Conservation (phyloP, 192 early-diverging fungal genomes). For the Dissophora ornata region DNA sequence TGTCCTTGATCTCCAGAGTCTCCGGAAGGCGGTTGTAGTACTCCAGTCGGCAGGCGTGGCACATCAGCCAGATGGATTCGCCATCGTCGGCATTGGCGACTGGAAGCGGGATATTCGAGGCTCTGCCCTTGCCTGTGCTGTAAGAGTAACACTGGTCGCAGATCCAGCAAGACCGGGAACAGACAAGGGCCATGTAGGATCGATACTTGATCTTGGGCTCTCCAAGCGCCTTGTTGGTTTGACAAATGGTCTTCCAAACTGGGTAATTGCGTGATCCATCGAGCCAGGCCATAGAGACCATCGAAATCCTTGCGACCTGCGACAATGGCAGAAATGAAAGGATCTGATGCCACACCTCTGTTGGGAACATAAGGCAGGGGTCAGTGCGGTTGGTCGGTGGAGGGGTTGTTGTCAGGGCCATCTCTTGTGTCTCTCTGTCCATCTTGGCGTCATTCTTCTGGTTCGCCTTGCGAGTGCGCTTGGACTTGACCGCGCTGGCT, state of each 20-base stretch:
- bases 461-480: neutral
- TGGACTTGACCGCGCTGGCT: neutral
- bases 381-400: constrained; percentile 12
- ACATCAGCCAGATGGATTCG: constrained; percentile 12
- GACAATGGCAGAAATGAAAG: constrained; percentile 15
- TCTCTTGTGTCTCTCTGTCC: neutral
- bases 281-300: constrained; percentile 19
- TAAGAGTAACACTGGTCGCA: constrained; percentile 23
- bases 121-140: neutral
- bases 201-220: constrained; percentile 6
- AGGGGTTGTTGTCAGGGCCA: neutral
- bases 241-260: constrained; percentile 3
- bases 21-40: constrained; percentile 14
- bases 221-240: neutral
- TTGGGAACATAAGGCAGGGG: constrained; percentile 20
- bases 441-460: neutral
- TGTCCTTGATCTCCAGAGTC: neutral
- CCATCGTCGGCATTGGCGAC: constrained; percentile 1
- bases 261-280: constrained; percentile 6
- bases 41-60: constrained; percentile 1
- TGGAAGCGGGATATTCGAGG: constrained; percentile 23
- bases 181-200: constrained; percentile 20
- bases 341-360: constrained; percentile 28
- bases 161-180: constrained; percentile 14
- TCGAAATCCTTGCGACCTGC: constrained; percentile 5